Evolutionary conservation across 2,329 filamentous ascomycete species (phyloP).

Genomic region (Diplodia mutila): DNA sequence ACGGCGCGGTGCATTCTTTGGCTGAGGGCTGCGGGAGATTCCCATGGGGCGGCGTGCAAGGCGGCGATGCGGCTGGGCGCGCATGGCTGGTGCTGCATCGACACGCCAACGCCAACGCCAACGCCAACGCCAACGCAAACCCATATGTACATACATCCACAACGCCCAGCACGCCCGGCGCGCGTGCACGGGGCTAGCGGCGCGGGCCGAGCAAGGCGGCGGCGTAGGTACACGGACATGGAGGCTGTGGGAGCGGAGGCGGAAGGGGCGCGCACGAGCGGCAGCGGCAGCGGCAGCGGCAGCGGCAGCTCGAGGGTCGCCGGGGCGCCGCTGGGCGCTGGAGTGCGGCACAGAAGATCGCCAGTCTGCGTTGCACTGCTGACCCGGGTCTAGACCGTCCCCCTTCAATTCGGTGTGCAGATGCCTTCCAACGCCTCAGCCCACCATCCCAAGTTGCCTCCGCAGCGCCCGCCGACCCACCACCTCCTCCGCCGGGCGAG

Average conservation of each 20-base stretch:
- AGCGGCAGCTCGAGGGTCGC: neutral
- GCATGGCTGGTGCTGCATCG: neutral
- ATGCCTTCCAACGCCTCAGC: conserved; percentile 7
- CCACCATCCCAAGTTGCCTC: neutral
- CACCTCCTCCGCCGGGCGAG: neutral
- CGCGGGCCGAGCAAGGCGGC: conserved; percentile 6
- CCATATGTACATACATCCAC: too few species aligned
- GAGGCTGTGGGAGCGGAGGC: neutral
- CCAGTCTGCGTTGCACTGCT: neutral
- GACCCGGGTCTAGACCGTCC: conserved; percentile 5
- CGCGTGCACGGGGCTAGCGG: neutral
- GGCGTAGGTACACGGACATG: neutral
- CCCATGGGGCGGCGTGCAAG: neutral
- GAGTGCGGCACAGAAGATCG: neutral
- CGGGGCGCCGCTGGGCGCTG: neutral
- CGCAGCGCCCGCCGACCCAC: neutral
- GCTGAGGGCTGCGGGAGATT: conserved; percentile 3
- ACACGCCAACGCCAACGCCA: too few species aligned
- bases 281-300: neutral
- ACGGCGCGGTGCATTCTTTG: neutral
- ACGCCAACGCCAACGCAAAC: too few species aligned
- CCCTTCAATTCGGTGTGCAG: neutral
- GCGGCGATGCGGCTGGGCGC: neutral
- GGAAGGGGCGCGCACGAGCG: too few species aligned
- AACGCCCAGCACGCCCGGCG: neutral